A percentile compares a stretch with the other conserved stretches of the same genome.
Conservation (phyloP, 1,284 basidiomycete genomes). For the Cryptococcus sp. region DNA sequence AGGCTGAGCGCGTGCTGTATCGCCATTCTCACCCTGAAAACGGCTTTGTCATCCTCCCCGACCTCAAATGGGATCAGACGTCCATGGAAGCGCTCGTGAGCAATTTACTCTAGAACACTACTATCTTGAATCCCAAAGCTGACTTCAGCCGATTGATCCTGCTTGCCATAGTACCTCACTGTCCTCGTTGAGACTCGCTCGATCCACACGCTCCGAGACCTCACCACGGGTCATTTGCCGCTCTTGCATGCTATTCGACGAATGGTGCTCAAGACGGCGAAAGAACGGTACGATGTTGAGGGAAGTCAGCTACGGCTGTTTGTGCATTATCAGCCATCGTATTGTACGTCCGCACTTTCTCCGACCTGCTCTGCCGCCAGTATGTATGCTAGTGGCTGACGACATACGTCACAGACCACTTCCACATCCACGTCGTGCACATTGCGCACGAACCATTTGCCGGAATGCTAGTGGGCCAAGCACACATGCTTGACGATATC, state of each 20-base stretch:
- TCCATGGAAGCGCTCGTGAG: constrained; percentile 58
- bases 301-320: constrained; percentile 71
- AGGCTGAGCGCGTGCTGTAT: constrained; percentile 74
- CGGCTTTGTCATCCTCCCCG: constrained; percentile 82
- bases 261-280: constrained; percentile 66
- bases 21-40: constrained; percentile 55
- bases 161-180: constrained; percentile 64
- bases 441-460: constrained; percentile 64
- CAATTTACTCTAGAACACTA: background rate
- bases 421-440: constrained; percentile 92
- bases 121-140: background rate
- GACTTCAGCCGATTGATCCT: background rate
- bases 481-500: constrained; percentile 88
- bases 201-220: constrained; percentile 71
- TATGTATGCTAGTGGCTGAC: background rate
- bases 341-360: constrained; percentile 67
- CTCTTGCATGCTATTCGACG: constrained; percentile 66
- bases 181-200: constrained; percentile 63
- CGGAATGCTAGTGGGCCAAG: constrained; percentile 84
- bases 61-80: constrained; percentile 89
- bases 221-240: constrained; percentile 64
- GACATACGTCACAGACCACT: constrained; percentile 67
- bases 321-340: constrained; percentile 93
- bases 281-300: constrained; percentile 70
- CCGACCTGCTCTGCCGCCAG: background rate